phyloP scores from a whole-genome alignment of 768 basidiomycete genomes.

The Kwoniella sp. region DNA sequence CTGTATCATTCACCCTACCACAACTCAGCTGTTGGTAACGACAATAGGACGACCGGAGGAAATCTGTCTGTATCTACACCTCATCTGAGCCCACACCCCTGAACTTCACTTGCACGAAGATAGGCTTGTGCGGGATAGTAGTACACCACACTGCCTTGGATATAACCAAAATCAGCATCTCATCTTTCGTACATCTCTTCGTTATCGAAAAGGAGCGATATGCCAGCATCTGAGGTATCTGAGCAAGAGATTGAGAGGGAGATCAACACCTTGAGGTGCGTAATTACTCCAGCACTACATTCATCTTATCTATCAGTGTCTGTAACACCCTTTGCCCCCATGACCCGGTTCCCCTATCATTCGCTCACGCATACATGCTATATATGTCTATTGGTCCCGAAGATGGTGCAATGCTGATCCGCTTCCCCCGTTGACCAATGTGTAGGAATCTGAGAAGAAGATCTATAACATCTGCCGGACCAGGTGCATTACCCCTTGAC shows the following conservation, averaged over 20 bases:
- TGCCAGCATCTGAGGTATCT: slow-evolving; percentile 40
- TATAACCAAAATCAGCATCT: background rate
- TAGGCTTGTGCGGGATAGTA: slow-evolving; percentile 12
- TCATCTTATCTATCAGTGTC: background rate
- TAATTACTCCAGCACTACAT: slow-evolving; percentile 2
- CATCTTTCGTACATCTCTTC: background rate
- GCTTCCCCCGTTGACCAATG: background rate
- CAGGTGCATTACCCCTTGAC: slow-evolving; percentile 80
- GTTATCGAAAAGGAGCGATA: slow-evolving; percentile 6
- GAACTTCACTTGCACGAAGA: background rate
- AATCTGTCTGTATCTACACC: background rate
- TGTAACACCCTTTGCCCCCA: background rate
- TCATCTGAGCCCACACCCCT: background rate
- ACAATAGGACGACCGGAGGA: background rate
- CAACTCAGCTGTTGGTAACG: background rate
- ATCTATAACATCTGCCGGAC: slow-evolving; percentile 71
- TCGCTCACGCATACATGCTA: background rate
- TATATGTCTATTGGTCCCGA: background rate
- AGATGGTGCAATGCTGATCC: background rate
- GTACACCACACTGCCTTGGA: background rate
- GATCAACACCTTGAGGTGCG: slow-evolving; percentile 50
- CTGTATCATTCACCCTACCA: background rate
- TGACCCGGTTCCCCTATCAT: background rate
- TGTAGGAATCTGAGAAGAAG: slow-evolving; percentile 65
- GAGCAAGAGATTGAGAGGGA: slow-evolving; percentile 55